Base-by-base conservation (phyloP, 768 basidiomycete genomes). In the Boletus vinaceobasis region DNA sequence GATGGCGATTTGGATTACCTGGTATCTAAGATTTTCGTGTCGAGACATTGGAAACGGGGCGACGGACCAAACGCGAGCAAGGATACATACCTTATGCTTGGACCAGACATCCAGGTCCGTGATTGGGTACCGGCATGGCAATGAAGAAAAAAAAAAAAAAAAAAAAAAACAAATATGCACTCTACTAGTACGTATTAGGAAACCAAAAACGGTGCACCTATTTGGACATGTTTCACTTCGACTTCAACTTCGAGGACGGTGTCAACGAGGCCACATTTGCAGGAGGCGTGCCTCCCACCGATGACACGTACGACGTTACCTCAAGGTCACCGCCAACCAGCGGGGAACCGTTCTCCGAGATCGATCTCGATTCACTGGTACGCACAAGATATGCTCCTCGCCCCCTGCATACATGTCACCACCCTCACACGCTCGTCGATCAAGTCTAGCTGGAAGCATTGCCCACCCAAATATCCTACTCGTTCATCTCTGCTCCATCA, bases 401-500 rank as follows among this genome's bases (percentile, higher is more conserved):
- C 23, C 17, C 19, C 8, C n/a, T n/a, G n/a, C n/a, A n/a, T 33
- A 8, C 32, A 48, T 23, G 44, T 5, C 23, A 23, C 23, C 33
- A 42, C 23, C 43, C 38, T 54, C 61, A 50, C 45, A 54, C n/a
- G 2, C 21, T 26, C 54, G 56, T 42, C 29, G 58, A 48, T 56
- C 53, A 68, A 63, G 58, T 61, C 57, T 74, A 94, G 92, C 68
- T 94, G 50, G 75, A 80, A 49, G 71, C 76, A 5, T 76, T 96
- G 6, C 93, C 94, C 1, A 74, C 79, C 2, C 71, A 79, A 11
- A 84, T 98, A 58, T 93, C 92, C 0, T 94, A 87, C 67, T 93
- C 95, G 0, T 85, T 89, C 3, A 60, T 94, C 14, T 63, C 70
- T 4, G 70, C 88, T 5, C 80, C 83, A 2, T 71, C 81, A 5